Evolutionary conservation across 768 basidiomycete species (phyloP).

Genomic region (Phanerochaete carnosa): DNA sequence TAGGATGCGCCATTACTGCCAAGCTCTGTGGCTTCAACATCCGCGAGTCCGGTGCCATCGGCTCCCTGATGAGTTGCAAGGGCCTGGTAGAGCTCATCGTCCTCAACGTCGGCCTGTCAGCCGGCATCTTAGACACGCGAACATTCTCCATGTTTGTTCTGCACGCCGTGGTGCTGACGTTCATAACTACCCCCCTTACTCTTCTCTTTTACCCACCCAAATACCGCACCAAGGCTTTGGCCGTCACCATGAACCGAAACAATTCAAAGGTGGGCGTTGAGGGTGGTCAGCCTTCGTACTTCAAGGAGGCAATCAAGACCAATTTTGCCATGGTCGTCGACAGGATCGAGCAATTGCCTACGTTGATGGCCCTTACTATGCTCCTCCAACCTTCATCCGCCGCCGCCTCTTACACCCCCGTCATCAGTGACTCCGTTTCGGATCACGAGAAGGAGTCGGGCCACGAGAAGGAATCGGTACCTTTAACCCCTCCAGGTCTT

Average conservation of each 20-base stretch:
- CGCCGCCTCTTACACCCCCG: not conserved
- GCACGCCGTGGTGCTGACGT: conserved; percentile 71
- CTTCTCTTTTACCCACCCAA: conserved; percentile 71
- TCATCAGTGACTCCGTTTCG: not conserved
- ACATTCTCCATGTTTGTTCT: conserved; percentile 92
- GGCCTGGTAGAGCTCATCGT: conserved; percentile 91
- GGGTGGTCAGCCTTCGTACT: not conserved
- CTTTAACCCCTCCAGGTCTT: not conserved
- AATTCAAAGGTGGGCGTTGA: not conserved
- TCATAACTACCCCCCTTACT: conserved; percentile 83
- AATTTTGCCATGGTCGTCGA: conserved; percentile 76
- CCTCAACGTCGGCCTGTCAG: conserved; percentile 80
- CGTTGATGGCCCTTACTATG: conserved; percentile 78
- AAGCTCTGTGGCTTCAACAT: conserved; percentile 58
- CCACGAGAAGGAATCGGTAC: conserved; percentile 28
- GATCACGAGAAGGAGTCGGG: conserved; percentile 1
- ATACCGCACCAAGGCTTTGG: conserved; percentile 40
- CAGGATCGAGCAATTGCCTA: conserved; percentile 75
- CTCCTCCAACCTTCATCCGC: conserved; percentile 48
- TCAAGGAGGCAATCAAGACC: conserved; percentile 43
- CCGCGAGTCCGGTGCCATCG: conserved; percentile 82
- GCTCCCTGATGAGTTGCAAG: conserved; percentile 88
- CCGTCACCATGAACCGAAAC: conserved; percentile 3
- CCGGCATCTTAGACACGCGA: conserved; percentile 56
- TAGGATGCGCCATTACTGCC: conserved; percentile 62